Conservation (phyloP, 2,329 filamentous ascomycete genomes). For the Chalaropsis ovoidea region DNA sequence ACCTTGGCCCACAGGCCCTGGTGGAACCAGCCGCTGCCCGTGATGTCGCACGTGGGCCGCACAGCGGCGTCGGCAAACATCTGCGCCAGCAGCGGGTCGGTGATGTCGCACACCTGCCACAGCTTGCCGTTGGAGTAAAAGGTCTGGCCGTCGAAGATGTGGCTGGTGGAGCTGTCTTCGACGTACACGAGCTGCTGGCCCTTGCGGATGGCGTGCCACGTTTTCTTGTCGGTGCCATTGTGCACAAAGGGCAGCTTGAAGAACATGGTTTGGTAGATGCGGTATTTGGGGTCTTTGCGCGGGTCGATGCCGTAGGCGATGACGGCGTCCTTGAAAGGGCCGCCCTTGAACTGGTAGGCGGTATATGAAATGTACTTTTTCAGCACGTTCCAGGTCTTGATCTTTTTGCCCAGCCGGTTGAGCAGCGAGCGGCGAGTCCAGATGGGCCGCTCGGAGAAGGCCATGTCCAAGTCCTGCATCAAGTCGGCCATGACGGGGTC, state of each 20-base stretch:
- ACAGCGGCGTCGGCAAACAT: conserved; percentile 56
- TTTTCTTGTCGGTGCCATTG: conserved; percentile 32
- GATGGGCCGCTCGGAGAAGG: conserved; percentile 66
- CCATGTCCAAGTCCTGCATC: conserved; percentile 51
- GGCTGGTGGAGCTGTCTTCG: conserved; percentile 42
- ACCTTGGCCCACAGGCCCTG: conserved; percentile 73
- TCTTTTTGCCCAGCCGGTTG: conserved; percentile 53
- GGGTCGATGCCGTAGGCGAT: conserved; percentile 82
- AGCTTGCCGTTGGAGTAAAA: conserved; percentile 74
- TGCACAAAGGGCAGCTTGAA: conserved; percentile 55
- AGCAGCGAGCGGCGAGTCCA: conserved; percentile 76
- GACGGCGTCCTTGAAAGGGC: conserved; percentile 82
- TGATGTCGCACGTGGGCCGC: conserved; percentile 47
- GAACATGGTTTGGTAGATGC: conserved; percentile 78
- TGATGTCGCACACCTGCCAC: conserved; percentile 90
- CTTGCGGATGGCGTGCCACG: conserved; percentile 27
- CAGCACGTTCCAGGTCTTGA: conserved; percentile 48
- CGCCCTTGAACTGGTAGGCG: conserved; percentile 85
- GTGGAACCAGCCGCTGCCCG: conserved; percentile 71
- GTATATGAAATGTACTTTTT: conserved; percentile 72
- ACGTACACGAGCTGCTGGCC: conserved; percentile 34
- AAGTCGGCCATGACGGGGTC: conserved; percentile 54
- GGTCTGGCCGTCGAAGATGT: conserved; percentile 72
- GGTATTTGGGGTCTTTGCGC: conserved; percentile 61
- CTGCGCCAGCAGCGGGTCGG: conserved; percentile 59